Base-by-base conservation (phyloP, 2,329 filamentous ascomycete genomes). In the Ceratocystis harringtonii region DNA sequence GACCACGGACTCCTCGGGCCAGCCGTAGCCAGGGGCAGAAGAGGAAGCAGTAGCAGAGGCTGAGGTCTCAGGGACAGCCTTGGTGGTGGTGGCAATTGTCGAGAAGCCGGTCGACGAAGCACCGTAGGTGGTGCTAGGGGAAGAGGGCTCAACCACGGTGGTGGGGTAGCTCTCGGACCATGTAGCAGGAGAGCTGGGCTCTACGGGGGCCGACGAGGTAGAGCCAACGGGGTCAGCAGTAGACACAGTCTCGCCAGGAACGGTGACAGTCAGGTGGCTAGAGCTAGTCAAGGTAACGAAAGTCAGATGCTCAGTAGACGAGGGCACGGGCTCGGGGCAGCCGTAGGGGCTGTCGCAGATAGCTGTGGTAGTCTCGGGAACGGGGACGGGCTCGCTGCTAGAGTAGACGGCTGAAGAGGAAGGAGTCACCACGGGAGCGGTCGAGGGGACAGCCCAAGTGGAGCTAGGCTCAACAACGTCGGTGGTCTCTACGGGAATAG, bases 281-380 rank as follows among this genome's bases (percentile, higher is more conserved):
- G 58, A 65, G 41, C 63, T 57, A 28, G 63, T 67, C 48, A 67
- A 32, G 32, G 66, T 67, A 30, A 67, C 19, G 25, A 67, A 65
- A 50, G 63, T 67, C 43, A 65, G 8, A 17, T 63, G 41, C 30
- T 66, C 65, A 7, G 62, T 58, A 50, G 52, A 45, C 19, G 50
- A 58, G 32, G 62, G 48, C 8, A 64, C 12, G 36, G 62, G n/a
- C 61, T 64, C 62, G 28, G n/a, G 17, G 65, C 65, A 66, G 65
- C 65, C 65, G 43, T 66, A 66, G 10, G 65, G 61, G 55, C 52
- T 64, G 61, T 44, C 55, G 62, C 65, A 66, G 19, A 36, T 41
- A 3, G 12, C 25, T 1, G 48, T 17, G 32, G 62, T 64, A 36
- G 30, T 36, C 48, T 55, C 15, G 32, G 62, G 62, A n/a, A 43